Base-by-base conservation (phyloP, 179 eudicot species). In the Actinidia chinensis region DNA sequence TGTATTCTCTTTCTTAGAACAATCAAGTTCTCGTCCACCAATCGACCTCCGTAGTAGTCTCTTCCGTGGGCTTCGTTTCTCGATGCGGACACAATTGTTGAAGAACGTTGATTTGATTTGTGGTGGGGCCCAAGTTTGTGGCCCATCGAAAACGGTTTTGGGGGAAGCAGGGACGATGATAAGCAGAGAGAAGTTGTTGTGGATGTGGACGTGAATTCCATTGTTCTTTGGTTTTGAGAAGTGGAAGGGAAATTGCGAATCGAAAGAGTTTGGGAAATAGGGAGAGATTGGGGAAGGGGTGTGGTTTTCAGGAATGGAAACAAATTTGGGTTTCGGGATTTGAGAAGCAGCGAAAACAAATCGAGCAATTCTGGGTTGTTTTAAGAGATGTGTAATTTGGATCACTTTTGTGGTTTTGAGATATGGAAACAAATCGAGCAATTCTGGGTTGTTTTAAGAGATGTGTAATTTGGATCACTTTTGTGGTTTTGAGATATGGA, bases 11-110 rank as follows among this genome's bases (percentile, higher is more conserved):
- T 71, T 15, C 86, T 74, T 25, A 88, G 86, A 47, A 82, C 77
- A 14, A 86, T 81, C 87, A 88, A 75, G 74, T 74, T 80, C 66
- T 79, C 87, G 55, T 88, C 87, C 54, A 88, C 86, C 20, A 63
- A 15, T 43, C 77, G 61, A 7, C 85, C 82, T 12, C 75, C 79
- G 25, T 36, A 23, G 3, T 70, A 46, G 1, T 60, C 78, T 17
- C 7, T 46, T 8, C 22, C 61, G 5, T 51, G 46, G 46, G 56
- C 78, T 8, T 59, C 18, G 67, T 61, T 61, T 25, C 42, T 33
- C 9, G 66, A 60, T 12, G 36, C 66, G 14, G 68, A 14, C 13
- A 33, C 68, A 4, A 12, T 33, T 6, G 43, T 4, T 15, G n/a
- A 13, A 42, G 42, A 14, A 54, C n/a, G n/a, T 54, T 20, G 15